Base-by-base conservation (phyloP, 495 filamentous ascomycete species). In the Hypoxylon lienhwacheense region DNA sequence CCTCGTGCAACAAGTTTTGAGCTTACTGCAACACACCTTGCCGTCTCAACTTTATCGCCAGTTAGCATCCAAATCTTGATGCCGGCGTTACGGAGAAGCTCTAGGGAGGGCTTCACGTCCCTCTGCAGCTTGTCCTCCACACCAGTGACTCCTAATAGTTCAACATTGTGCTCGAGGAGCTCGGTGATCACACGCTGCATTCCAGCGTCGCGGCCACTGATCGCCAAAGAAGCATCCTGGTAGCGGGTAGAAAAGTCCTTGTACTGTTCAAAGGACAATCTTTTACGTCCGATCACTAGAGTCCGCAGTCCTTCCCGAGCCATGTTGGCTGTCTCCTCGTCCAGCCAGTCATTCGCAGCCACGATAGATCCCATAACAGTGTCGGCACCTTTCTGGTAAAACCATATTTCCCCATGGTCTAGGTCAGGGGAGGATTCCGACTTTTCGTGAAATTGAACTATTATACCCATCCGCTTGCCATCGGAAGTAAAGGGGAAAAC, bases 51-150 rank as follows among this genome's bases (percentile, higher is more conserved):
- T 70, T 99, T 99, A 76, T 99, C 95, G 22, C 95, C 95, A 0
- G 95, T 99, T 62, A 99, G 75, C 95, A 99, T 99, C 95, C 95
- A 99, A 47, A 97, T 96, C 72, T 96, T 97, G 66, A 99, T 89
- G n/a, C 95, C 95, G 6, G 95, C 95, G 66, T 99, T 97, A 52
- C 95, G 88, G 33, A 99, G 83, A 10, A 97, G 79, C 65, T 99
- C 95, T 5, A 99, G 79, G 1, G 88, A 92, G 2, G 91, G 86
- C 65, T 97, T 97, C 64, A 99, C 95, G 71, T 96, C 90, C 44
- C 82, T 82, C 67, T 99, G 95, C 16, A 99, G 77, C 54, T 95
- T 95, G 68, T 99, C 95, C 67, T 99, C 95, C 1, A 99, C 95
- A 47, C 95, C 95, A 1, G 95, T 99, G 10, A 99, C 91, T 8